These are phyloP conservation scores for Psilocybe tampanensis DNA, from an alignment of 768 basidiomycete genomes.

Conservation along the genomic window DNA sequence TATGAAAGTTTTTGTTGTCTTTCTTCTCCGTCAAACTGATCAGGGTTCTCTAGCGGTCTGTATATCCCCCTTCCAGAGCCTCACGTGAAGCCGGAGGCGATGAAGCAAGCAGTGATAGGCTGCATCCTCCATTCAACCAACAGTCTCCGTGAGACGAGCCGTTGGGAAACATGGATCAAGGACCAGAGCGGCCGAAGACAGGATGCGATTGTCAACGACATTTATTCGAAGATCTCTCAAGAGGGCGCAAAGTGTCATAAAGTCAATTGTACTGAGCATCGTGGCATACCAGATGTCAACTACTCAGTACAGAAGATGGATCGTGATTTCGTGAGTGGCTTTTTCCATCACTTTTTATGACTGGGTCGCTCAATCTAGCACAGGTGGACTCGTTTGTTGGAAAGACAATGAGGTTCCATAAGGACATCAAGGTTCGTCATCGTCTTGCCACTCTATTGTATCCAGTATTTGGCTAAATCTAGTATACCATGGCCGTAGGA, in stretches of 20 bases:
- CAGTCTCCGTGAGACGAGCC: background rate
- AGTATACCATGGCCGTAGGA: background rate
- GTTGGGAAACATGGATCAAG: background rate
- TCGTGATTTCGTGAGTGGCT: constrained; percentile 3
- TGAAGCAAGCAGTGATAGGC: background rate
- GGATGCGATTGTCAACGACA: constrained; percentile 3
- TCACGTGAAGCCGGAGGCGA: background rate
- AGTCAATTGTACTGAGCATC: constrained; percentile 1
- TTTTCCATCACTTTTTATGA: too few relatives aligned
- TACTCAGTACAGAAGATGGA: background rate
- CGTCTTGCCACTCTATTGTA: background rate
- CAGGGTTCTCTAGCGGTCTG: background rate
- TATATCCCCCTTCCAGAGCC: constrained; percentile 1
- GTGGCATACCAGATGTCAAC: background rate
- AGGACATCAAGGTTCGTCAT: constrained; percentile 1
- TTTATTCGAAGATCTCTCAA: background rate
- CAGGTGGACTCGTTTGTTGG: constrained; percentile 3
- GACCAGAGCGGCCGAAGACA: constrained; percentile 1
- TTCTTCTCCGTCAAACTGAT: background rate
- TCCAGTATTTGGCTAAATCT: background rate
- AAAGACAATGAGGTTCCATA: background rate
- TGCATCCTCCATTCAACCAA: background rate
- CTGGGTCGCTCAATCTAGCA: background rate
- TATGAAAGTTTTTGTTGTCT: background rate
- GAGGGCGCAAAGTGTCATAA: constrained; percentile 1